Evolutionary conservation across 1,284 basidiomycete genomes (phyloP), one percentile per base, ranked within the genome.

Genomic region (Irpex sp.): DNA sequence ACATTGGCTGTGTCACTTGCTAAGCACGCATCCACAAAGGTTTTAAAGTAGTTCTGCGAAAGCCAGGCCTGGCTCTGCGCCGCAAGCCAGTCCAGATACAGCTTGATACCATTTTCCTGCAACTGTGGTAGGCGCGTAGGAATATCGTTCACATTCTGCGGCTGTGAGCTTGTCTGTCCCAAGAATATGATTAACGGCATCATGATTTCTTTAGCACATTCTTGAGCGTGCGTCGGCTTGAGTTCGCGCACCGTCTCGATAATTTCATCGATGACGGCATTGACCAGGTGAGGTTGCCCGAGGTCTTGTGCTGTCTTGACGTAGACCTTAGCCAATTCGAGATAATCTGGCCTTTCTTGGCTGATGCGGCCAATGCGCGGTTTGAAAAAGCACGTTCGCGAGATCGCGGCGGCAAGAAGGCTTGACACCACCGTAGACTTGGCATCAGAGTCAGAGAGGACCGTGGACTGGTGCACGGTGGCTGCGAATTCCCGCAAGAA

Each of bases 401-500:
- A 46, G 9, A 60, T 35, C 0, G 43, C 58, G 6, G 37, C 36
- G 19, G n/a, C 19, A 21, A 63, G 58, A 33, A 63, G 37, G 26
- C 17, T 17, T 0, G 43, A 17, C 0, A 60, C 17, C 0, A 35
- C 35, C 2, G 21, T 19, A 1, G 21, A n/a, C 19, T 55, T 63
- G 13, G 55, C 53, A 3, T 9, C 9, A 1, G 50, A 50, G 8
- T 60, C 58, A 13, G 62, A 3, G 21, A 57, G 37, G 36, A 13
- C 43, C 3, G 33, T 33, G 6, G 21, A 21, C 7, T 36, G 13
- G 13, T 47, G 47, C 0, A 60, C 19, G 21, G 15, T 31, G 0
- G 26, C 11, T 7, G 62, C 62, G 33, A 63, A 46, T 17, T 63
- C 53, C 11, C 19, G 39, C n/a, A 63, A 37, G 35, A 57, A 21